Evolutionary conservation across 768 basidiomycete species (phyloP).

Genomic region (Auriculariales sp.): DNA sequence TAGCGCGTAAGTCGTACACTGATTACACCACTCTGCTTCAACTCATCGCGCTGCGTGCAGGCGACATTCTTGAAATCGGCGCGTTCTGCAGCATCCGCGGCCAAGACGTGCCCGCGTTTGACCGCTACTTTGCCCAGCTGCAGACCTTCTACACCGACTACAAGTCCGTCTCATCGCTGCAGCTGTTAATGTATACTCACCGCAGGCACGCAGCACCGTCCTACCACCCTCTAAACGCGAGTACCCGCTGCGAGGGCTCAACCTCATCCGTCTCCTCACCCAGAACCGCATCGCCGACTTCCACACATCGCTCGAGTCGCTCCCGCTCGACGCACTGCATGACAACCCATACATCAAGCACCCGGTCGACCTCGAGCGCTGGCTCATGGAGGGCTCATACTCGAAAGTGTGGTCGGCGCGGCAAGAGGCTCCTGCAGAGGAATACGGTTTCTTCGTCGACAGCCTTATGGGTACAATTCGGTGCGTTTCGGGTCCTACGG

Average conservation of each 20-base stretch:
- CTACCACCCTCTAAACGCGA: slow-evolving; percentile 79
- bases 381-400: slow-evolving; percentile 98
- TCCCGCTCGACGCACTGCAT: slow-evolving; percentile 35
- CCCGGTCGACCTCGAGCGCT: slow-evolving; percentile 83
- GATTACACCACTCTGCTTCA: neutral
- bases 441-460: slow-evolving; percentile 90
- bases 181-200: slow-evolving; percentile 3
- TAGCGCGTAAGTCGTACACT: slow-evolving; percentile 48
- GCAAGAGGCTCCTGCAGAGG: slow-evolving; percentile 81
- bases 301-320: slow-evolving; percentile 88
- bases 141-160: slow-evolving; percentile 83
- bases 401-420: slow-evolving; percentile 96
- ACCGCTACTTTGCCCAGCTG: slow-evolving; percentile 87
- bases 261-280: slow-evolving; percentile 87
- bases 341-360: slow-evolving; percentile 61
- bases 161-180: slow-evolving; percentile 27
- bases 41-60: slow-evolving; percentile 23
- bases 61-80: slow-evolving; percentile 91
- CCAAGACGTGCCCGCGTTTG: slow-evolving; percentile 82
- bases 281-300: slow-evolving; percentile 96
- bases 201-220: slow-evolving; percentile 29
- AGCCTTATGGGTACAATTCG: slow-evolving; percentile 89
- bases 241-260: slow-evolving; percentile 78
- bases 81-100: slow-evolving; percentile 86
- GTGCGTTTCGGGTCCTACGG: slow-evolving; percentile 25